Evolutionary conservation across 805 yeast species (phyloP), one percentile per base, ranked within the genome.

Genomic region (Phaffomyces thermotolerans): DNA sequence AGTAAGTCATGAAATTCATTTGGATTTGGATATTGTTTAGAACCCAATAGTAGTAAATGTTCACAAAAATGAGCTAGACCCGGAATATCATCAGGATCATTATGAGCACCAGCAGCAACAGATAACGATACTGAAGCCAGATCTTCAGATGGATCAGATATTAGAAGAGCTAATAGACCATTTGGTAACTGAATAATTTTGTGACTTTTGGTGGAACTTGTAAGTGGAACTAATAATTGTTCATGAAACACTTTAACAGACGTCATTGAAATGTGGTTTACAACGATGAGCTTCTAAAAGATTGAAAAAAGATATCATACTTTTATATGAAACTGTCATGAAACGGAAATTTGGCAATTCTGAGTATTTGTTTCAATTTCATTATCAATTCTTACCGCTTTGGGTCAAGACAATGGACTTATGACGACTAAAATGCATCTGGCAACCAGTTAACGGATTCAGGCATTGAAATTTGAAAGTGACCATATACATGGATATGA

Each of bases 1-100:
- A 82, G 53, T 6, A 60, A 42, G 25, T 71, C 70, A 39, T 72
- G 72, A 47, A 76, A 76, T 23, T 54, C 52, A 33, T 68, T 71
- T 1, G 76, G 69, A 17, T 63, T 57, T 1, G 84, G 81, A 48
- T 59, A 80, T 40, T 68, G 62, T 52, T 72, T 76, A 0, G 84
- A 75, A 3, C 82, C 84, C 43, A 71, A 68, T 30, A 76, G 63
- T 3, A 80, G 43, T 71, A 84, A 69, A 59, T 88, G 96, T 56
- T 88, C 96, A 53, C 95, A 83, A 45, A 87, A 73, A 65, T 91
- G 99, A 0, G 98, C 98, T 32, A 91, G 57, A 0, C 99, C 99
- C 0, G 79, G 79, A 2, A 83, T 52, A 5, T 71, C 72, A 6
- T 65, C 67, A 1, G 95, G 91, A 51, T 91, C 97, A 38, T 79